Conservation (phyloP, 768 basidiomycete genomes). For the Chalciporus sphaerocephalus region DNA sequence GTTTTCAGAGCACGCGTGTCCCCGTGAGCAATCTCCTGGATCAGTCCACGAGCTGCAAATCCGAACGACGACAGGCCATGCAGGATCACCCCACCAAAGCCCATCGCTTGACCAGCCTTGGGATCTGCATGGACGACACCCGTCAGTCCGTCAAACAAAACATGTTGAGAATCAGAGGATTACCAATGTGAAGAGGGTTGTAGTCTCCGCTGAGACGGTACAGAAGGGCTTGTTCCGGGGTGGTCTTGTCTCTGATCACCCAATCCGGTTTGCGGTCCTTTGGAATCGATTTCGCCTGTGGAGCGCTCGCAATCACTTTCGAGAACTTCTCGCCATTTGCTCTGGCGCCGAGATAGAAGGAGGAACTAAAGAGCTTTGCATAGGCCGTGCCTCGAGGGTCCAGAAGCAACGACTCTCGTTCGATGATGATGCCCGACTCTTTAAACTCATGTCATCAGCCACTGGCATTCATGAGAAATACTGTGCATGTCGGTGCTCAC, state of each 20-base stretch:
- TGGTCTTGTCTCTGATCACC: constrained; percentile 57
- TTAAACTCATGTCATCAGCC: not conserved
- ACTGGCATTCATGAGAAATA: not conserved
- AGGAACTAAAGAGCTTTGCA: constrained; percentile 61
- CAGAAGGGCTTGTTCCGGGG: constrained; percentile 60
- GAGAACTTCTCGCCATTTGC: constrained; percentile 58
- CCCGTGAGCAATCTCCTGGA: constrained; percentile 57
- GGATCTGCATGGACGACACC: constrained; percentile 48
- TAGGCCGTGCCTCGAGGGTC: constrained; percentile 57
- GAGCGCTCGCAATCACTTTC: constrained; percentile 57
- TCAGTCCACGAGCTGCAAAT: constrained; percentile 72
- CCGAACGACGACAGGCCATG: constrained; percentile 83
- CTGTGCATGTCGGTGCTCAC: too few species aligned
- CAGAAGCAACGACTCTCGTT: constrained; percentile 57
- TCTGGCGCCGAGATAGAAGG: constrained; percentile 67
- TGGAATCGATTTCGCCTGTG: constrained; percentile 56
- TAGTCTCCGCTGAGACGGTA: constrained; percentile 78
- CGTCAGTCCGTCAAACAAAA: not conserved
- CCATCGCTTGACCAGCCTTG: constrained; percentile 59
- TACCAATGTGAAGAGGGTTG: constrained; percentile 74
- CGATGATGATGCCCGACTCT: constrained; percentile 77
- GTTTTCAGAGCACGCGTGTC: constrained; percentile 60
- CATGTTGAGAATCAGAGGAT: constrained; percentile 10
- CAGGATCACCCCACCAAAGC: constrained; percentile 82
- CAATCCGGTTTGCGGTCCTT: constrained; percentile 59